Percentiles rank a stretch among this genome's conserved stretches.
Conservation (phyloP, 345 rosid genomes). For the Microcos paniculata region DNA sequence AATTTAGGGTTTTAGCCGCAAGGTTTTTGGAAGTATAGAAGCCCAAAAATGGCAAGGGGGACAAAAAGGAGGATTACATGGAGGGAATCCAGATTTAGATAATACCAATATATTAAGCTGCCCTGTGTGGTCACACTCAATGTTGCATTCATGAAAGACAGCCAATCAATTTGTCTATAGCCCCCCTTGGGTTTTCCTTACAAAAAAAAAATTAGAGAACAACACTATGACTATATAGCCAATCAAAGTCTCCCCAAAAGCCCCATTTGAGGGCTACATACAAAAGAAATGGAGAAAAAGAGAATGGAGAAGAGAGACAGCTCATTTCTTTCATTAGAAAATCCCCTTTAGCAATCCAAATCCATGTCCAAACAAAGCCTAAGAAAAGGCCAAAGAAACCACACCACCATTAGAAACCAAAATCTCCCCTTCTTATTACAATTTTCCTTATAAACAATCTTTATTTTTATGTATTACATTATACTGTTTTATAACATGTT, state of each 20-base stretch:
- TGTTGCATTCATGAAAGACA: slow-evolving; percentile 51
- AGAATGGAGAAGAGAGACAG: slow-evolving; percentile 27
- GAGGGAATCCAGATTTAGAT: slow-evolving; percentile 38
- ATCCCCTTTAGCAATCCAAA: slow-evolving; percentile 4
- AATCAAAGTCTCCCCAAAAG: slow-evolving; percentile 21
- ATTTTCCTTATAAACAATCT: not conserved
- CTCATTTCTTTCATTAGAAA: slow-evolving; percentile 38
- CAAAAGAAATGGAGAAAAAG: not conserved
- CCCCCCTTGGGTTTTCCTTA: slow-evolving; percentile 19
- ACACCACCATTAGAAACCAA: slow-evolving; percentile 22
- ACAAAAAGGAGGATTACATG: slow-evolving; percentile 36
- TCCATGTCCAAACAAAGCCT: slow-evolving; percentile 33
- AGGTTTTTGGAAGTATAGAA: slow-evolving; percentile 15
- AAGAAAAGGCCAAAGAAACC: slow-evolving; percentile 9
- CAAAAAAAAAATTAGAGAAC: slow-evolving; percentile 25
- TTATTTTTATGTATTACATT: not conserved
- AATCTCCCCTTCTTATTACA: slow-evolving; percentile 14
- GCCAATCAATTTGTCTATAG: slow-evolving; percentile 37
- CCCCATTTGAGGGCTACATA: slow-evolving; percentile 6
- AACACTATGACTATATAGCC: slow-evolving; percentile 16
- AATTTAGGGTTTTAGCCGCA: slow-evolving; percentile 31
- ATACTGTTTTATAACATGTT: not conserved
- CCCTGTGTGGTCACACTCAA: slow-evolving; percentile 37
- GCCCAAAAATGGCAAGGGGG: slow-evolving; percentile 36
- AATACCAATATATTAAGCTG: slow-evolving; percentile 37